phyloP scores from a whole-genome alignment of 2,329 filamentous ascomycete species.

The Ophiognomonia clavigignenti-juglandacearum region DNA sequence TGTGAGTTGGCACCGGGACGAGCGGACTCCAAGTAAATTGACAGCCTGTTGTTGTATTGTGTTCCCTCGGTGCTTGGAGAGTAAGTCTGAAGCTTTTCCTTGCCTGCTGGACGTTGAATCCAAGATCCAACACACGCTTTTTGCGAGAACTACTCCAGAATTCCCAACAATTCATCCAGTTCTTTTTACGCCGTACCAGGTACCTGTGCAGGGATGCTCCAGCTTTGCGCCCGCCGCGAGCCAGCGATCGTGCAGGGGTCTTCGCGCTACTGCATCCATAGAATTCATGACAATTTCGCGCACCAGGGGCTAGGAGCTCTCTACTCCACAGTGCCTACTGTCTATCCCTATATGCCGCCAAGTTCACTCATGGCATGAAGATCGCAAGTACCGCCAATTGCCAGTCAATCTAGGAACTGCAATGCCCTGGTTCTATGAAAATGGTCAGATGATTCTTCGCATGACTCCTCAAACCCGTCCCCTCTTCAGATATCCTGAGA shows the following conservation, averaged over 20 bases:
- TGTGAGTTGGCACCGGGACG: too few relatives aligned
- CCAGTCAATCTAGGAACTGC: too few relatives aligned
- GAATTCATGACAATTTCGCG: too few relatives aligned
- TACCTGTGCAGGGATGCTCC: constrained; percentile 9
- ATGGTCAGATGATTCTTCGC: background rate
- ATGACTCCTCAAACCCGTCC: background rate
- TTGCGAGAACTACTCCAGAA: background rate
- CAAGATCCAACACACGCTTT: constrained; percentile 7
- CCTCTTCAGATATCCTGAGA: too few relatives aligned
- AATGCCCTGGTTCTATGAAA: background rate
- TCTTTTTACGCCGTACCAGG: constrained; percentile 9
- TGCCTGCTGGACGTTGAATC: background rate
- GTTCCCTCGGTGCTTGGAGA: background rate
- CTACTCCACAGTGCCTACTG: too few relatives aligned
- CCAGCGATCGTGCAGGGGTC: too few relatives aligned
- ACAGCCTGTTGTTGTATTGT: too few relatives aligned
- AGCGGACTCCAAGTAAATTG: too few relatives aligned
- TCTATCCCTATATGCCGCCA: too few relatives aligned
- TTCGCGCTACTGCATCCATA: too few relatives aligned
- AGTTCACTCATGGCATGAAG: background rate
- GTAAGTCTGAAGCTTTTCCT: constrained; percentile 1
- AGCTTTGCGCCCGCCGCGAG: too few relatives aligned
- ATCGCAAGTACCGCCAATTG: background rate
- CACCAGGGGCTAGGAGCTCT: too few relatives aligned
- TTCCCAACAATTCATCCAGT: constrained; percentile 15